A percentile compares a stretch with the other conserved stretches of the same genome.
Conservation (phyloP, 495 filamentous ascomycete genomes). For the Talaromyces trachyspermus region DNA sequence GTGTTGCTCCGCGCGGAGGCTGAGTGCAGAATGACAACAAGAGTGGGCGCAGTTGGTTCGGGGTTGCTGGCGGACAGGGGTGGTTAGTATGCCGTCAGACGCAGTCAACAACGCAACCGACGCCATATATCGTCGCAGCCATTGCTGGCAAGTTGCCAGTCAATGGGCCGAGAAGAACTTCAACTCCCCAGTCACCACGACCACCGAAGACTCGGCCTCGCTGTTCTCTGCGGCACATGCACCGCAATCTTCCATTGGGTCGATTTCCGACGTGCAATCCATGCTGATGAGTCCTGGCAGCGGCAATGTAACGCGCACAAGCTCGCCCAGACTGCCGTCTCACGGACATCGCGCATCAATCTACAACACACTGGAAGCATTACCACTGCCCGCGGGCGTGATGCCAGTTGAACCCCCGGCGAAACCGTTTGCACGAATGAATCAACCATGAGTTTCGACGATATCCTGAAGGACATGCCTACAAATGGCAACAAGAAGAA, state of each 20-base stretch:
- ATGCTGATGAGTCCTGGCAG: conserved; percentile 24
- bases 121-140: conserved; percentile 80
- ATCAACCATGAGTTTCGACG: conserved; percentile 47
- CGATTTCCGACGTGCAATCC: conserved; percentile 27
- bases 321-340: conserved; percentile 29
- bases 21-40: conserved; percentile 72
- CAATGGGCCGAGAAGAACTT: conserved; percentile 53
- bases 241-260: conserved; percentile 37
- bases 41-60: conserved; percentile 69
- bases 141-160: conserved; percentile 84
- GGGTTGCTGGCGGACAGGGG: conserved; percentile 61
- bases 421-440: conserved; percentile 35
- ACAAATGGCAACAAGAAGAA: conserved; percentile 35
- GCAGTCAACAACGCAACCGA: conserved; percentile 84
- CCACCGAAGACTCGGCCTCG: conserved; percentile 38
- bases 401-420: conserved; percentile 38
- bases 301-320: conserved; percentile 34
- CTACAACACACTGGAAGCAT: conserved; percentile 42
- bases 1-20: conserved; percentile 73
- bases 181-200: conserved; percentile 27
- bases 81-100: conserved; percentile 73
- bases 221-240: conserved; percentile 32
- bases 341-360: conserved; percentile 36
- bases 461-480: conserved; percentile 42
- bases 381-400: conserved; percentile 44